These are phyloP conservation scores for Mentha longifolia DNA, from an alignment of 257 asterid species.

Conservation along the genomic window DNA sequence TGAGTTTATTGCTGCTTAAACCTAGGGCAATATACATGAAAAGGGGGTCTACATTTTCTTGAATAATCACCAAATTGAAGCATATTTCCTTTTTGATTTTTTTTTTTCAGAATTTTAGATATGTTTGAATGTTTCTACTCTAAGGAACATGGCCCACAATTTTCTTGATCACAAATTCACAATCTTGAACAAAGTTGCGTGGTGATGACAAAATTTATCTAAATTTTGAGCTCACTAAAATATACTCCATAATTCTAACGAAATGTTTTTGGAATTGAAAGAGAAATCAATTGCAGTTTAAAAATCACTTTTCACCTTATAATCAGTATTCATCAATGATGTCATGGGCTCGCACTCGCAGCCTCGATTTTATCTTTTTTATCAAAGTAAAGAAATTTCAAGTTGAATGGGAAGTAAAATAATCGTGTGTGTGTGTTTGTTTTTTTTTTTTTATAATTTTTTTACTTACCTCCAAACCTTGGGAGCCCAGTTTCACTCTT, in stretches of 20 bases:
- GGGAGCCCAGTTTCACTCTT: conserved; percentile 57
- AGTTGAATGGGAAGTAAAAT: no score
- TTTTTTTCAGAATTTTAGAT: background rate
- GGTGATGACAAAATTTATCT: background rate
- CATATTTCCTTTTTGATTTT: background rate
- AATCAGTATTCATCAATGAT: no score
- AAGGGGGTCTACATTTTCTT: background rate
- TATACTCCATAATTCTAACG: background rate
- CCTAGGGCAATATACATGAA: background rate
- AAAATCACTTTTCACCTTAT: no score
- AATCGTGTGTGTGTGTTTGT: no score
- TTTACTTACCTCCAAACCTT: conserved; percentile 57
- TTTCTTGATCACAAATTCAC: background rate
- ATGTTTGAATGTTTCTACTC: background rate
- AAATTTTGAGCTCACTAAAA: background rate
- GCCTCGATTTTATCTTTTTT: no score
- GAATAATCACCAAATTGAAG: background rate
- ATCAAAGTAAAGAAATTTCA: no score
- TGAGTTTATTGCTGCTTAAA: no score
- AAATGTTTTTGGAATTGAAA: background rate
- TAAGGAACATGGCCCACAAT: background rate
- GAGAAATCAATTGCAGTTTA: background rate
- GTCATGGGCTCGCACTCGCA: no score
- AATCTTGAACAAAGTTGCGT: background rate
- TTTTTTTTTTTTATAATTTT: no score